These are phyloP conservation scores for Hypomyces rosellus DNA, from an alignment of 2,329 filamentous ascomycete genomes.

Conservation along the genomic window DNA sequence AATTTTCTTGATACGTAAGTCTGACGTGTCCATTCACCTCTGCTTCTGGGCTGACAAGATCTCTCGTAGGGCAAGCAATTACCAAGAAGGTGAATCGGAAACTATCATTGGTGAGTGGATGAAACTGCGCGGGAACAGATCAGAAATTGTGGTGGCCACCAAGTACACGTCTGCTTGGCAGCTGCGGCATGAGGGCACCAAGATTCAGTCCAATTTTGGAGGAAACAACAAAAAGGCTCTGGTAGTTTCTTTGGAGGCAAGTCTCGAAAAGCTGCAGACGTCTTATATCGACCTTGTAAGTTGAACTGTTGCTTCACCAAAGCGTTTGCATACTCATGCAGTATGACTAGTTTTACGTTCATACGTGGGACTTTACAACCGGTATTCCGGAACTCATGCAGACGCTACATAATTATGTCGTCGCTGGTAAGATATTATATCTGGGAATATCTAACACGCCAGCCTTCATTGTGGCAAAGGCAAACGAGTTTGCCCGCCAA, in stretches of 20 bases:
- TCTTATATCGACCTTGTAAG: conserved; percentile 24
- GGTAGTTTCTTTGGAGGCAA: conserved; percentile 32
- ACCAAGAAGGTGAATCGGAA: conserved; percentile 46
- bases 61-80: conserved; percentile 31
- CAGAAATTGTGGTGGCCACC: conserved; percentile 42
- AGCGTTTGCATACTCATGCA: neutral
- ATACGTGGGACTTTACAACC: conserved; percentile 20
- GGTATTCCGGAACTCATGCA: conserved; percentile 22
- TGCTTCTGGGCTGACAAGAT: neutral
- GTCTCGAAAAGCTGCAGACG: conserved; percentile 33
- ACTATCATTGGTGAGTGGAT: conserved; percentile 48
- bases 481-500: conserved; percentile 19
- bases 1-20: conserved; percentile 54
- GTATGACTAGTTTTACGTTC: conserved; percentile 3
- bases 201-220: conserved; percentile 24
- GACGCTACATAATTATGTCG: conserved; percentile 19
- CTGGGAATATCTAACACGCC: conserved; percentile 26
- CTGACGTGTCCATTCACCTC: neutral
- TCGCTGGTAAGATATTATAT: conserved; percentile 23
- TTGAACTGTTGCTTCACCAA: no score
- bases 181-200: conserved; percentile 8
- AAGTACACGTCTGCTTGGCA: conserved; percentile 40
- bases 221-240: conserved; percentile 35
- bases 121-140: conserved; percentile 34
- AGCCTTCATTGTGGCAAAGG: conserved; percentile 25